Percentiles rank a stretch among this genome's conserved stretches.
These are phyloP conservation scores for Morella rubra DNA, from an alignment of 306 rosid genomes.

Conservation along the genomic window DNA sequence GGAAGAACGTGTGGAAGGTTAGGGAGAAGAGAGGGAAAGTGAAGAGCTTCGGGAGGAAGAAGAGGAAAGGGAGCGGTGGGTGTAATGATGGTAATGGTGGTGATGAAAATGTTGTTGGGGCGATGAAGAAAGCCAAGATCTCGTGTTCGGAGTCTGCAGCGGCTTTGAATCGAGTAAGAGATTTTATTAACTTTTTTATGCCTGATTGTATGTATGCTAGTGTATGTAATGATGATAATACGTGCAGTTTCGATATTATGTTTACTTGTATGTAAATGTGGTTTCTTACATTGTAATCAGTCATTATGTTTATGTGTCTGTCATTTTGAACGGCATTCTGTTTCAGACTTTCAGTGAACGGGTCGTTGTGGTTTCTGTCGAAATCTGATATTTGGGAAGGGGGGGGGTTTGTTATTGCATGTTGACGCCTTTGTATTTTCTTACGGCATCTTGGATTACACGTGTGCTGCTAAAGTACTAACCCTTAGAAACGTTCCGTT, in stretches of 20 bases:
- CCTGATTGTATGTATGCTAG: slow-evolving; percentile 2
- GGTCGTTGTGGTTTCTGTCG: slow-evolving; percentile 16
- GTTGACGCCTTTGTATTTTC: slow-evolving; percentile 44
- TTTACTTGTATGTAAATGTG: no score
- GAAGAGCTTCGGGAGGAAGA: slow-evolving; percentile 56
- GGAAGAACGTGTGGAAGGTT: slow-evolving; percentile 72
- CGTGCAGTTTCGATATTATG: slow-evolving; percentile 12
- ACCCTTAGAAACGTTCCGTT: background rate
- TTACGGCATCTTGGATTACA: background rate
- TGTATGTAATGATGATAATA: background rate
- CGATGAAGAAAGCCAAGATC: slow-evolving; percentile 37
- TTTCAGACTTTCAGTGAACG: background rate
- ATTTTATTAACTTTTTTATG: background rate
- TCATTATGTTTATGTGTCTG: no score
- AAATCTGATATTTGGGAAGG: background rate
- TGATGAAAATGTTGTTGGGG: slow-evolving; percentile 11
- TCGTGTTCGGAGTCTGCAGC: slow-evolving; percentile 13
- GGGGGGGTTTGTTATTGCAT: slow-evolving; percentile 35
- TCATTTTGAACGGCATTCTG: slow-evolving; percentile 1
- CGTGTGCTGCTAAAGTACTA: background rate
- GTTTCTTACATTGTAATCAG: no score
- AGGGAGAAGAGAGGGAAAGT: slow-evolving; percentile 68
- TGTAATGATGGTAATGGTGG: slow-evolving; percentile 3
- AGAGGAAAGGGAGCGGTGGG: slow-evolving; percentile 35
- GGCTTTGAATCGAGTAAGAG: slow-evolving; percentile 41